Base-by-base conservation (phyloP, 768 basidiomycete species). In the Bullera alba region DNA sequence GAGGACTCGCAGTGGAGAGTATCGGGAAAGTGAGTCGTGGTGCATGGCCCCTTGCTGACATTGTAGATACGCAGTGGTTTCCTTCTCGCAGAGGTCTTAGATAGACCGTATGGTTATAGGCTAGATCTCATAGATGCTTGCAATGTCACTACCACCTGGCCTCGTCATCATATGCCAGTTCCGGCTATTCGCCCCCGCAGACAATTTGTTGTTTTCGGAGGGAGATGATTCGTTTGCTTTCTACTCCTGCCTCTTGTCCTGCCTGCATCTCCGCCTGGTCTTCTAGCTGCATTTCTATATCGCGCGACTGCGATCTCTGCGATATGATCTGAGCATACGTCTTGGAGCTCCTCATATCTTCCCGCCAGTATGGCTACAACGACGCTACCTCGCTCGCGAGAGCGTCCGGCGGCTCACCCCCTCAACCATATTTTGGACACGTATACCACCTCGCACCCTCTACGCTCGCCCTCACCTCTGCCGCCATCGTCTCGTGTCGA, bases 1-100 rank as follows among this genome's bases (percentile, higher is more conserved):
- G 78, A 76, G 39, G 69, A 70, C 19, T 51, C 63, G 6, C 52
- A 62, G 21, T 72, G 70, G 70, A 53, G 70, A 22, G 59, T 65
- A 1, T 65, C 65, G 23, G 70, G 70, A n/a, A 70, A 69, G 61
- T 67, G 42, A 55, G 65, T 53, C 15, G 21, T 17, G 8, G 21
- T n/a, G 19, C 26, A 12, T 39, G 8, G 8, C 17, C 2, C 6
- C 12, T 15, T 16, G 53, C 47, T 50, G n/a, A n/a, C 25, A 46
- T 1, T 25, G 3, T 27, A 60, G 63, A 49, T 69, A 65, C 37
- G 70, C 67, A 6, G 67, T 69, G 1, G 63, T 69, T 21, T 67
- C 70, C 0, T 71, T 67, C 53, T 63, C 55, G 10, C 37, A 39
- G 22, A 10, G 37, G 22, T 34, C 32, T 8, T 34, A 34, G n/a